phyloP scores from a whole-genome alignment of 2,329 filamentous ascomycete species.

The Colletotrichum siamense region DNA sequence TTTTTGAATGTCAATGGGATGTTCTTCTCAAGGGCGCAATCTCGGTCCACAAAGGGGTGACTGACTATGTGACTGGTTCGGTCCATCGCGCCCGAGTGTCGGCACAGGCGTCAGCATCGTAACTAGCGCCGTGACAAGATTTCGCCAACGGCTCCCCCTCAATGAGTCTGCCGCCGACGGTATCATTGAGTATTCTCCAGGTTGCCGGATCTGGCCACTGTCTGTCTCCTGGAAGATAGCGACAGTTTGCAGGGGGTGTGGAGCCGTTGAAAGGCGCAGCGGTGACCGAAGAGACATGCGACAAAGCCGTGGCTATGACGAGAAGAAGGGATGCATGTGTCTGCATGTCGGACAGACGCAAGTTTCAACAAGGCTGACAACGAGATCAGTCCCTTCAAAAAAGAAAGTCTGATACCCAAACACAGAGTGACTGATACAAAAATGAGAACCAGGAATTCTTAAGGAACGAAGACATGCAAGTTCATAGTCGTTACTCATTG shows the following conservation, averaged over 20 bases:
- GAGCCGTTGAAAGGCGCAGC: not conserved
- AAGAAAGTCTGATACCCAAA: no score
- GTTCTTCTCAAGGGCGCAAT: not conserved
- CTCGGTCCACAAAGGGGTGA: not conserved
- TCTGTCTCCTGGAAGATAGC: not conserved
- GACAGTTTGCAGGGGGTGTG: not conserved
- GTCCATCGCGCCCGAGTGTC: not conserved
- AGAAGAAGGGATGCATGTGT: not conserved
- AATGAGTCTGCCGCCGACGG: not conserved
- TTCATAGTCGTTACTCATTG: not conserved
- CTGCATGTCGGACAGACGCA: not conserved
- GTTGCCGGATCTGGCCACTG: not conserved
- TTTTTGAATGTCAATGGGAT: not conserved
- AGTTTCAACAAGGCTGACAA: not conserved
- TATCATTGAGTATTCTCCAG: not conserved
- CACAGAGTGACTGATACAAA: not conserved
- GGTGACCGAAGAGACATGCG: not conserved
- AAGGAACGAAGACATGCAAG: not conserved
- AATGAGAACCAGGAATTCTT: no score
- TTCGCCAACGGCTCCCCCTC: not conserved
- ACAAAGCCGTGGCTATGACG: not conserved
- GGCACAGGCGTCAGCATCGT: not conserved
- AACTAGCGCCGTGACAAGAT: not conserved
- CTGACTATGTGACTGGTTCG: not conserved
- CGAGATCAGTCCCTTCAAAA: no score